phyloP scores from a whole-genome alignment of 805 yeast genomes.

The Wickerhamiella dianesei region DNA sequence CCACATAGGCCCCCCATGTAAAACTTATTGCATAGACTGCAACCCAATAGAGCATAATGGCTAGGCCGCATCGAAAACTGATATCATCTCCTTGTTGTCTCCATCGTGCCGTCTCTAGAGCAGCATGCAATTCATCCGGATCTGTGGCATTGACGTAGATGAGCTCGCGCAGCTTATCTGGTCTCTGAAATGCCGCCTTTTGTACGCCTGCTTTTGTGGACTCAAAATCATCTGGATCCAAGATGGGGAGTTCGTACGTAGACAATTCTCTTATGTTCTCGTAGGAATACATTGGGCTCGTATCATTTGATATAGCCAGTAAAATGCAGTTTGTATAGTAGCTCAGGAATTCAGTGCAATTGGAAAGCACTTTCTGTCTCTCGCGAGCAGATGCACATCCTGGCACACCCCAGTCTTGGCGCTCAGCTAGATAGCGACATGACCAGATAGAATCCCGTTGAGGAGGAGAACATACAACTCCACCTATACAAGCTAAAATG shows the following conservation, averaged over 20 bases:
- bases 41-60: slow-evolving; percentile 10
- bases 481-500: slow-evolving; percentile 33
- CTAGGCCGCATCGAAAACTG: slow-evolving; percentile 8
- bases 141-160: background rate
- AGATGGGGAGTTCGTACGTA: slow-evolving; percentile 2
- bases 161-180: slow-evolving; percentile 1
- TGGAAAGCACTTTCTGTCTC: slow-evolving; percentile 7
- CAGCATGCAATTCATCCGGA: slow-evolving; percentile 1
- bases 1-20: background rate
- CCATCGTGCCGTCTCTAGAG: slow-evolving; percentile 10
- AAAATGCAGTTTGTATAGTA: slow-evolving; percentile 8
- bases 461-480: slow-evolving; percentile 74
- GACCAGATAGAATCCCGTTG: slow-evolving; percentile 47
- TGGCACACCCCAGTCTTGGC: slow-evolving; percentile 13
- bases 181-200: background rate
- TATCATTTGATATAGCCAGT: slow-evolving; percentile 7
- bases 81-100: slow-evolving; percentile 7
- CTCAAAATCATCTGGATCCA: background rate
- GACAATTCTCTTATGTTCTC: slow-evolving; percentile 3
- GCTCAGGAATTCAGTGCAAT: slow-evolving; percentile 8
- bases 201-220: background rate
- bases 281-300: slow-evolving; percentile 7
- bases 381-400: background rate
- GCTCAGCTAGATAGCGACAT: slow-evolving; percentile 9
- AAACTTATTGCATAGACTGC: background rate